These are phyloP conservation scores for Fraxinus baroniana DNA, from an alignment of 305 asterid genomes.

Conservation along the genomic window DNA sequence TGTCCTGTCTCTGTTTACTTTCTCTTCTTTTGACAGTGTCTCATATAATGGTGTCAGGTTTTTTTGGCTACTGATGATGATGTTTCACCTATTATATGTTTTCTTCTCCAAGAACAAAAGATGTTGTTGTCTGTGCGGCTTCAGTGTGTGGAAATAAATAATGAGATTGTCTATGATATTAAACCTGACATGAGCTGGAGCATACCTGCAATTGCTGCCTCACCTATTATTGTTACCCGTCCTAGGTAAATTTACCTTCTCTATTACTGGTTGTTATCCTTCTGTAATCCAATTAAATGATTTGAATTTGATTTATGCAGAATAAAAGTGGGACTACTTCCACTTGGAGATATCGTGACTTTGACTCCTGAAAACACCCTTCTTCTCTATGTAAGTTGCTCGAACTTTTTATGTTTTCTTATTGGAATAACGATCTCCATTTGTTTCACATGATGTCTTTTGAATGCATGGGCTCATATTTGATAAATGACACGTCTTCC, in stretches of 20 bases:
- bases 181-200: constrained; percentile 97
- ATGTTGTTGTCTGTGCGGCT: constrained; percentile 70
- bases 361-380: constrained; percentile 71
- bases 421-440: not conserved
- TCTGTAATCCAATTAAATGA: constrained; percentile 20
- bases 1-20: constrained; percentile 9
- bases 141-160: constrained; percentile 66
- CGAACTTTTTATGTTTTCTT: constrained; percentile 10
- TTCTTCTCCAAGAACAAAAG: constrained; percentile 83
- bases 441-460: constrained; percentile 1
- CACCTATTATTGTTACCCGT: constrained; percentile 82
- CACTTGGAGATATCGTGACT: constrained; percentile 66
- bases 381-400: constrained; percentile 76
- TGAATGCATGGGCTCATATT: constrained; percentile 4
- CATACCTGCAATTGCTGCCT: constrained; percentile 82
- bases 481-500: constrained; percentile 2
- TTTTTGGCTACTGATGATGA: constrained; percentile 86
- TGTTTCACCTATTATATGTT: constrained; percentile 64
- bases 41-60: constrained; percentile 50
- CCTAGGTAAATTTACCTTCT: constrained; percentile 50
- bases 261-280: constrained; percentile 16
- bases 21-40: constrained; percentile 11
- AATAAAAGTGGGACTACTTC: constrained; percentile 55
- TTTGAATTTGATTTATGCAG: constrained; percentile 48
- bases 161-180: constrained; percentile 67